Evolutionary conservation across 2,329 filamentous ascomycete genomes (phyloP).

Genomic region (Ophiocordyceps unilateralis): DNA sequence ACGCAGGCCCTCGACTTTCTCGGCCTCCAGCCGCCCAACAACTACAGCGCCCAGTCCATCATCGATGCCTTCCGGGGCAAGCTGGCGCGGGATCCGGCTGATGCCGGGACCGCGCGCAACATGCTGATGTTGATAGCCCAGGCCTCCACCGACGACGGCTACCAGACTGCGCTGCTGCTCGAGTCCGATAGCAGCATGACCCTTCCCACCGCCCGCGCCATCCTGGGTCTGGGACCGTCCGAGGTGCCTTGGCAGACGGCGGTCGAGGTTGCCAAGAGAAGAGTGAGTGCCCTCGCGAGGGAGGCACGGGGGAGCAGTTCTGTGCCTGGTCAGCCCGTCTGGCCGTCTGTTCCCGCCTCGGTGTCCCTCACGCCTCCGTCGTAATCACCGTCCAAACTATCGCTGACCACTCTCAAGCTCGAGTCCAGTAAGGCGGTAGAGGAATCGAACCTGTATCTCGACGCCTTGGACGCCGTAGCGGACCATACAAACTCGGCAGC

Average conservation of each 20-base stretch:
- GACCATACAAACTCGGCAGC: constrained; percentile 9
- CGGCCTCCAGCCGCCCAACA: constrained; percentile 17
- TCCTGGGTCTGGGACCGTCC: constrained; percentile 12
- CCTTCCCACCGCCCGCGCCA: constrained; percentile 13
- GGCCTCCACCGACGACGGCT: constrained; percentile 16
- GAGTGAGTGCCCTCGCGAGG: no score
- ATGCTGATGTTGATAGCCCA: constrained; percentile 18
- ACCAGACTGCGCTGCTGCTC: constrained; percentile 15
- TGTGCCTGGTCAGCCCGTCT: no score
- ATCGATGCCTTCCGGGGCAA: constrained; percentile 18
- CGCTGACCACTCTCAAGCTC: constrained; percentile 7
- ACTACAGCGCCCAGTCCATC: constrained; percentile 16
- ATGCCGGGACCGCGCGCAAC: constrained; percentile 13
- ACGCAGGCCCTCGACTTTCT: constrained; percentile 17
- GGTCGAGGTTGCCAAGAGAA: constrained; percentile 10
- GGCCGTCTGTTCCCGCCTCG: no score
- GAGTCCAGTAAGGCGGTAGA: constrained; percentile 10
- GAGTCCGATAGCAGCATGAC: constrained; percentile 19
- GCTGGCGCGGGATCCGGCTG: constrained; percentile 13
- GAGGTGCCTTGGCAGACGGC: constrained; percentile 9
- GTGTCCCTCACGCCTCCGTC: no score
- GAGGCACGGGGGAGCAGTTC: no score
- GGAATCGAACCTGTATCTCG: constrained; percentile 13
- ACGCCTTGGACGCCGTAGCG: constrained; percentile 18
- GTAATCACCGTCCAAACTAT: no score